phyloP scores from a whole-genome alignment of 768 basidiomycete species.

The Boletus sp. region DNA sequence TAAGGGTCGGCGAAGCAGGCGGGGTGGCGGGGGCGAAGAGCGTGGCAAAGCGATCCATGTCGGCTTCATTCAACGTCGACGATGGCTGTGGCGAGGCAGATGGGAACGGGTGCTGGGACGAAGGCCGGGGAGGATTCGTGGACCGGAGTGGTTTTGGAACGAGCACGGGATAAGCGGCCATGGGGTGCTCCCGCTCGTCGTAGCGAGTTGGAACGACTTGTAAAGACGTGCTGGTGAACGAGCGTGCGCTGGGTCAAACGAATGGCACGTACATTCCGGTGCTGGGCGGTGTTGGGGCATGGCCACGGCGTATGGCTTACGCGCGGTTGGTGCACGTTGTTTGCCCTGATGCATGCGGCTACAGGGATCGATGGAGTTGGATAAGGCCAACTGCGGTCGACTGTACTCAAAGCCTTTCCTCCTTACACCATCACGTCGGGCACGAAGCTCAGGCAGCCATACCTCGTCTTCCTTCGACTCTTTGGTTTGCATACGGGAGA shows the following conservation, averaged over 20 bases:
- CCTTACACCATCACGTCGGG: too few species aligned
- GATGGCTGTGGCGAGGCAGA: neutral
- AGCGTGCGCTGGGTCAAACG: neutral
- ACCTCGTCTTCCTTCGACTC: too few species aligned
- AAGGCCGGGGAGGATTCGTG: neutral
- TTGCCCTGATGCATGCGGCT: neutral
- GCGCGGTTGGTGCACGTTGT: neutral
- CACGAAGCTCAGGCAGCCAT: too few species aligned
- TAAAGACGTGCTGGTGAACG: constrained; percentile 8
- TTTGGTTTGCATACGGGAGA: too few species aligned
- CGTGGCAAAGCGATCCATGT: constrained; percentile 40
- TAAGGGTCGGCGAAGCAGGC: constrained; percentile 22
- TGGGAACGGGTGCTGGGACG: neutral
- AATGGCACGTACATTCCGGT: neutral
- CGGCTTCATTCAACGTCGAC: constrained; percentile 21
- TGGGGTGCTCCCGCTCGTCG: neutral
- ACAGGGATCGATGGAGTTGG: neutral
- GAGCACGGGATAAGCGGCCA: neutral
- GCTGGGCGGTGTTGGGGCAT: neutral
- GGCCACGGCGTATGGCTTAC: neutral
- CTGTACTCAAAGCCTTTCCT: too few species aligned
- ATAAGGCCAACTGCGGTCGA: too few species aligned
- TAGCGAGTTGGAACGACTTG: neutral
- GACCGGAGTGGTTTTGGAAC: neutral
- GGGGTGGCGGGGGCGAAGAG: constrained; percentile 42